These are phyloP conservation scores for Starmerella scarabaei DNA, from an alignment of 805 yeast genomes.

Conservation along the genomic window DNA sequence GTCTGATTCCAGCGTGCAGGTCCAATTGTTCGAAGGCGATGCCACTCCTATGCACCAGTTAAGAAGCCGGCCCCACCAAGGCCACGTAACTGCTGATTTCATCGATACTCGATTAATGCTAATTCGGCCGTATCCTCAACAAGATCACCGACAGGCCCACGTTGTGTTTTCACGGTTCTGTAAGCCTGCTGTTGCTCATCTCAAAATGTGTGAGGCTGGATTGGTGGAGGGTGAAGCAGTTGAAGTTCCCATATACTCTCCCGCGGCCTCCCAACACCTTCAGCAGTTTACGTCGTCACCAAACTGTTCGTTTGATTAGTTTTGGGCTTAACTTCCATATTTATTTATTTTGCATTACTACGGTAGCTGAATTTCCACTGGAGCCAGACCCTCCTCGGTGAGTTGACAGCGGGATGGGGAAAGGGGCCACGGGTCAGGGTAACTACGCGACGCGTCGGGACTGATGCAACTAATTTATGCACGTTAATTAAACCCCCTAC, in stretches of 20 bases:
- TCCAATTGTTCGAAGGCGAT: constrained; percentile 6
- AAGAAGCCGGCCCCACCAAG: constrained; percentile 6
- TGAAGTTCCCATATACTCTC: neutral
- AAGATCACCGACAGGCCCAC: constrained; percentile 2
- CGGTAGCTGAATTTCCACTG: too few relatives aligned
- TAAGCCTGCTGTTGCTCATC: neutral
- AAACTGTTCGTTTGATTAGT: neutral
- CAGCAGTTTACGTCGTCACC: neutral
- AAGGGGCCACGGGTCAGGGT: too few relatives aligned
- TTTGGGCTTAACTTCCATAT: neutral
- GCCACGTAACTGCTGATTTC: constrained; percentile 8
- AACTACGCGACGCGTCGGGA: neutral
- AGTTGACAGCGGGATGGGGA: neutral
- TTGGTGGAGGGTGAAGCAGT: neutral
- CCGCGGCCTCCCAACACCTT: neutral
- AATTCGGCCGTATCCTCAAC: neutral
- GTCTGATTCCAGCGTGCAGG: constrained; percentile 3
- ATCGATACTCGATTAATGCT: constrained; percentile 12
- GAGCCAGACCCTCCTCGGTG: neutral
- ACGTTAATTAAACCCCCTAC: constrained; percentile 3
- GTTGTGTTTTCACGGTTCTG: constrained; percentile 10
- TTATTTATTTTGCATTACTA: too few relatives aligned
- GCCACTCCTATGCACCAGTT: neutral
- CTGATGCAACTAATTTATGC: constrained; percentile 5
- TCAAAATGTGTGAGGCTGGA: constrained; percentile 8